Percentiles rank a stretch among this genome's conserved stretches.
Evolutionary conservation across 2,329 filamentous ascomycete genomes (phyloP).

Genomic region (Colletotrichum caudatum): DNA sequence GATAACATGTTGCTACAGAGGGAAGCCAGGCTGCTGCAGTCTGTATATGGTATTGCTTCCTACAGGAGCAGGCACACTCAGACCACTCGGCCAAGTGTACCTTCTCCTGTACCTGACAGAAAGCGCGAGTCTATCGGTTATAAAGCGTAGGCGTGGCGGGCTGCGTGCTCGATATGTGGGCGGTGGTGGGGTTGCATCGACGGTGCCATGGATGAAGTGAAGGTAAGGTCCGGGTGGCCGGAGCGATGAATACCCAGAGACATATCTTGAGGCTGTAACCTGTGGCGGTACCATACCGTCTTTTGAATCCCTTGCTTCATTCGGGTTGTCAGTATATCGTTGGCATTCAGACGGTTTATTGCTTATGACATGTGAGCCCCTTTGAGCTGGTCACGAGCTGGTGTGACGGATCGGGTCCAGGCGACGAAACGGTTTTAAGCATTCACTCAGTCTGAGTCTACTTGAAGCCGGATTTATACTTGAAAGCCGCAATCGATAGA

Average conservation of each 20-base stretch:
- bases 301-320: not conserved
- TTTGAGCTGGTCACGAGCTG: not conserved
- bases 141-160: not conserved
- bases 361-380: not conserved
- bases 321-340: not conserved
- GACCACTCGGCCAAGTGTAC: conserved; percentile 17
- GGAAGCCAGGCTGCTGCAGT: conserved; percentile 9
- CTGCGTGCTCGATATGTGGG: not conserved
- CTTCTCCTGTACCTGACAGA: not conserved
- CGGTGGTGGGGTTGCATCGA: not conserved
- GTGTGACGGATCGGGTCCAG: not conserved
- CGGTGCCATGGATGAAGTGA: not conserved
- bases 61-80: conserved; percentile 2
- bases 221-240: not conserved
- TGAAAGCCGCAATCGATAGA: not conserved
- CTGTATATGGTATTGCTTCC: conserved; percentile 9
- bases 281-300: not conserved
- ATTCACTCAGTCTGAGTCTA: too few relatives aligned
- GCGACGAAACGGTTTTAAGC: not conserved
- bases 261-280: too few relatives aligned
- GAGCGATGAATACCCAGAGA: not conserved
- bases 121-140: not conserved
- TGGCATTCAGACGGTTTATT: not conserved
- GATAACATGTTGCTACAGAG: conserved; percentile 3
- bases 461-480: not conserved